Evolutionary conservation across 2,329 filamentous ascomycete genomes (phyloP).

Genomic region (Diaporthe sp.): DNA sequence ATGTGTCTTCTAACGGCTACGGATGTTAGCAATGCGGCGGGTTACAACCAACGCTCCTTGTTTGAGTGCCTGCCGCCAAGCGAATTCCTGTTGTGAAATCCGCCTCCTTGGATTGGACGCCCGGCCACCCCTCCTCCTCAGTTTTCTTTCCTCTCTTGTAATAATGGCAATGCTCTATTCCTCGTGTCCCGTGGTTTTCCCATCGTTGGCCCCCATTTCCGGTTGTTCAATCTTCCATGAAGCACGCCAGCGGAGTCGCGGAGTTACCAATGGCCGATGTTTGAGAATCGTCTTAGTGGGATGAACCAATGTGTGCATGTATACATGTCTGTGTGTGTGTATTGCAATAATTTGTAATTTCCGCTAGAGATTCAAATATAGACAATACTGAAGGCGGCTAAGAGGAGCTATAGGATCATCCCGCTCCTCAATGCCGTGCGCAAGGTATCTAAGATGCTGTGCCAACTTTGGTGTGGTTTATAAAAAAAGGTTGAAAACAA

Average conservation of each 20-base stretch:
- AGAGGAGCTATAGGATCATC: slow-evolving; percentile 1
- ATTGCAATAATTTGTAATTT: slow-evolving; percentile 29
- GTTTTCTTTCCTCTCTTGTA: neutral
- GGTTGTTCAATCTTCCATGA: neutral
- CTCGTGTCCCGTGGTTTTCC: neutral
- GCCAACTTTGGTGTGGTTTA: slow-evolving; percentile 33
- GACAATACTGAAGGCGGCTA: slow-evolving; percentile 26
- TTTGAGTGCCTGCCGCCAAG: slow-evolving; percentile 30
- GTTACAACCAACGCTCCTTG: slow-evolving; percentile 1
- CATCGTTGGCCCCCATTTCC: neutral
- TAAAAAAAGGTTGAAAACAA: slow-evolving; percentile 9
- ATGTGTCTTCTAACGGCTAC: slow-evolving; percentile 5
- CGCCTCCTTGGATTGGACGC: slow-evolving; percentile 19
- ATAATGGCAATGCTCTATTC: neutral
- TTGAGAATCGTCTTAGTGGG: slow-evolving; percentile 12
- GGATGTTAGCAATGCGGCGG: neutral
- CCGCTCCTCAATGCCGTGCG: slow-evolving; percentile 7
- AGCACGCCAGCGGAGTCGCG: slow-evolving; percentile 18
- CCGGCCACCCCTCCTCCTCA: neutral
- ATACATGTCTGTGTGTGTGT: neutral
- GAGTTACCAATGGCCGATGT: slow-evolving; percentile 26
- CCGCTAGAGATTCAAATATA: slow-evolving; percentile 29
- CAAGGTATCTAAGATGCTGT: slow-evolving; percentile 33
- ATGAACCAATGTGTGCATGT: neutral
- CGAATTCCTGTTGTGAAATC: slow-evolving; percentile 15